Evolutionary conservation across 345 rosid species (phyloP), one percentile per base, ranked within the genome.

Genomic region (Populus deltoides): DNA sequence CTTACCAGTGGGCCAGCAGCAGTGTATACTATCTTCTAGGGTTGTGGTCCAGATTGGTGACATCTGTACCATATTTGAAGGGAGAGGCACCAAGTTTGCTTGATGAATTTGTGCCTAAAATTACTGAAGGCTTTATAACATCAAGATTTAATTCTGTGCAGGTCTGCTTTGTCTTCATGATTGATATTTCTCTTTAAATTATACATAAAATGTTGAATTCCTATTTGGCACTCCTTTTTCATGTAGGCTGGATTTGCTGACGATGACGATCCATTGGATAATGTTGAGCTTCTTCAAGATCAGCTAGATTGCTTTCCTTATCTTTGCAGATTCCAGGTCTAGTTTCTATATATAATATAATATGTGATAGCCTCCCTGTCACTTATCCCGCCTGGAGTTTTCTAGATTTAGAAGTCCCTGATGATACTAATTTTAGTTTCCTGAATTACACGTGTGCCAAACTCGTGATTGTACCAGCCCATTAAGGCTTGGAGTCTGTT

Each of bases 261-360:
- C 75, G 98, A 97, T 31, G 97, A 94, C 75, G 92, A 94, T 85
- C 94, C 95, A 41, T 87, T 97, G 78, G 99, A 97, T 88, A 97
- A 92, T 89, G 93, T 94, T 70, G 99, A 97, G 87, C 91, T 91
- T 83, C 94, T 97, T 78, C 99, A 97, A 85, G 99, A 97, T 86
- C 98, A 97, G 83, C 92, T 97, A 25, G 99, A 97, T 83, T 91
- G 95, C 89, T 94, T 97, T 88, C 99, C 99, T 74, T 86, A 89
- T 84, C 92, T 97, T 63, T 97, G 99, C 82, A 89, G 97, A 90
- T 97, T 94, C 87, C 98, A 97, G 99, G 99, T 97, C 86, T 74
- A 29, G 55, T 71, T 57, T 17, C 68, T 68, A 39, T 71, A 45
- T 66, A 16, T 35, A 18, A 29, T 33, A 33, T 33, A 33, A 16